Evolutionary conservation across 495 filamentous ascomycete genomes (phyloP).

Genomic region (Aspergillus incahuasiensis): DNA sequence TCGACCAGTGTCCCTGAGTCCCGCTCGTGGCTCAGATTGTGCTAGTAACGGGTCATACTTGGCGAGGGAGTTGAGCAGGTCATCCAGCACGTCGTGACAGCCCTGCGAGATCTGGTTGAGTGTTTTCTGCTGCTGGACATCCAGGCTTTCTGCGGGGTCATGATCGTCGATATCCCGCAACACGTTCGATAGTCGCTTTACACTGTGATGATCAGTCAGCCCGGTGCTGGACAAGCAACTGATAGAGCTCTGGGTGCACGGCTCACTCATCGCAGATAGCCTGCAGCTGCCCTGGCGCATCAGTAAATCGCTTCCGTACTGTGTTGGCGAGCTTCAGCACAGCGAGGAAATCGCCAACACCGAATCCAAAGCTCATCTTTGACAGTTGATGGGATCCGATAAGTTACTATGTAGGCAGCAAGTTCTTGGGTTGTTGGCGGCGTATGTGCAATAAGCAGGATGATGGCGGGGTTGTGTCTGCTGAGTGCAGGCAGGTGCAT

Average conservation of each 20-base stretch:
- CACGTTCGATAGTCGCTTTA: not conserved
- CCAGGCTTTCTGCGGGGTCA: not conserved
- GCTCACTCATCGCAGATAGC: not conserved
- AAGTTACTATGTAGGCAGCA: too few relatives aligned
- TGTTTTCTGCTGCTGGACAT: not conserved
- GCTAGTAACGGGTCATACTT: not conserved
- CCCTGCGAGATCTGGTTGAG: not conserved
- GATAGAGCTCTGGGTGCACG: too few relatives aligned
- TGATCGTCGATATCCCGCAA: not conserved
- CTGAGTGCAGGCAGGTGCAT: too few relatives aligned
- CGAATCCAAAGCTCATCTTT: constrained; percentile 4
- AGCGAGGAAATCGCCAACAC: constrained; percentile 3
- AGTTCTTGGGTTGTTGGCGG: too few relatives aligned
- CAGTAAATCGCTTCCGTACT: not conserved
- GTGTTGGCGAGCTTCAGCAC: not conserved
- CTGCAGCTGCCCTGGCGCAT: not conserved
- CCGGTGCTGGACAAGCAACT: too few relatives aligned
- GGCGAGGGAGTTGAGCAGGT: not conserved
- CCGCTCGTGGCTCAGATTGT: not conserved
- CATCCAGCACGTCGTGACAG: not conserved
- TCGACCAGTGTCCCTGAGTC: not conserved
- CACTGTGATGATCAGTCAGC: too few relatives aligned
- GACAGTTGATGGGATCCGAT: too few relatives aligned
- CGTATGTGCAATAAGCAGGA: too few relatives aligned
- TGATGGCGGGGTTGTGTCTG: too few relatives aligned